Base-by-base conservation (phyloP, 2,329 filamentous ascomycete genomes). In the Lecanicillium sp. region DNA sequence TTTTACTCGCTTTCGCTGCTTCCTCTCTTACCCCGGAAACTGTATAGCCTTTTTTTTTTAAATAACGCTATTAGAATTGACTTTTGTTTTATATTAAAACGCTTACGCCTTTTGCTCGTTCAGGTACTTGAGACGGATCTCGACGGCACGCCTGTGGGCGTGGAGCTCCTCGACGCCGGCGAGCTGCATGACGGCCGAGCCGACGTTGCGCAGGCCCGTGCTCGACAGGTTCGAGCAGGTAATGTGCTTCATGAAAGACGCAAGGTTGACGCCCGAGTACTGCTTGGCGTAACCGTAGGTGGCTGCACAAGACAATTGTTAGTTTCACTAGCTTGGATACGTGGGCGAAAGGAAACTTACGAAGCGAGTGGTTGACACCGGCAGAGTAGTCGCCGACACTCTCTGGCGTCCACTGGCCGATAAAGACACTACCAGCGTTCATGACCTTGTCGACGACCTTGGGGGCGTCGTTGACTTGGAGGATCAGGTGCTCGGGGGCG, bases 201-300 rank as follows among this genome's bases (percentile, higher is more conserved):
- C 89, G 2, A 98, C 86, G 59, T 94, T 93, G 58, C 78, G 78
- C 53, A 98, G 72, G 19, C 93, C 93, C 59, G 95, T 79, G 15
- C 83, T 80, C 1, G 89, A 95, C 52, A 98, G 76, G 66, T 95
- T 87, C 0, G 90, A 89, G 70, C 87, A 93, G 30, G 93, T 98
- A 61, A 98, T 96, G 74, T 97, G 90, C 73, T 98, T 98, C 65
- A 95, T 79, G 69, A 96, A 98, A 2, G 91, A 97, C 26, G 81
- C 89, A 5, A 98, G 79, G 67, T 95, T 98, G 62, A 98, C 93
- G 44, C 93, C 93, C 5, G 90, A 96, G 72, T 98, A 98, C 67
- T 98, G 93, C 71, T 95, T 95, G 41, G 93, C 93, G 61, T 95
- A 98, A 33, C 93, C 93, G 62, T 97, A 98, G 0, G 93, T 98